A percentile compares a stretch with the other conserved stretches of the same genome.
These are phyloP conservation scores for Alnus glutinosa DNA, from an alignment of 306 rosid species.

Conservation along the genomic window DNA sequence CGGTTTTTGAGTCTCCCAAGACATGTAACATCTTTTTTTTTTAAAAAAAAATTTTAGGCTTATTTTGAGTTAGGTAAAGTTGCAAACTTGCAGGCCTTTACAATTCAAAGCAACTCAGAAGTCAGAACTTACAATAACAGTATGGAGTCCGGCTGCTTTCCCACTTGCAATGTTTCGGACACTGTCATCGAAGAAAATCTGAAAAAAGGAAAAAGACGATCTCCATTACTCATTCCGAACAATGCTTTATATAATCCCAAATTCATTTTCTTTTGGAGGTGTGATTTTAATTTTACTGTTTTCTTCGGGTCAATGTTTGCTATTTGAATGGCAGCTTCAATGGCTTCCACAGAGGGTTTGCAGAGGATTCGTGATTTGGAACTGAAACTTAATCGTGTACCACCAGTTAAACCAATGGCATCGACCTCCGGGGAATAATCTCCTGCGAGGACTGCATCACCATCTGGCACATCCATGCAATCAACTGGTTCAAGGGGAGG, in stretches of 20 bases:
- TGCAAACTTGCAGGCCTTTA: neutral
- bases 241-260: neutral
- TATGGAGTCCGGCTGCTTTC: slow-evolving; percentile 72
- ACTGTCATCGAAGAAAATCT: slow-evolving; percentile 90
- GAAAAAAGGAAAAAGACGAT: slow-evolving; percentile 20
- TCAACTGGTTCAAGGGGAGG: slow-evolving; percentile 39
- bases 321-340: slow-evolving; percentile 63
- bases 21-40: neutral
- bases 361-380: slow-evolving; percentile 52
- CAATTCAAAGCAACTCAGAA: slow-evolving; percentile 20
- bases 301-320: slow-evolving; percentile 59
- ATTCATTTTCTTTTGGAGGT: neutral
- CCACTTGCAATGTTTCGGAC: slow-evolving; percentile 73
- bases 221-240: slow-evolving; percentile 8
- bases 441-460: neutral
- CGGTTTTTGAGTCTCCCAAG: neutral
- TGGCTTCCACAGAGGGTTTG: slow-evolving; percentile 73
- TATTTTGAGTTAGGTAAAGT: neutral
- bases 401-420: neutral
- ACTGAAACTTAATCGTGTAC: slow-evolving; percentile 14
- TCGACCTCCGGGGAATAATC: neutral
- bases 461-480: slow-evolving; percentile 13
- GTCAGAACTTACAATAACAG: slow-evolving; percentile 66
- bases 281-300: slow-evolving; percentile 49
- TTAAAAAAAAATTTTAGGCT: too few species aligned